Percentiles rank a stretch among this genome's conserved stretches.
Evolutionary conservation across 2,329 filamentous ascomycete genomes (phyloP).

Genomic region (Aaosphaeria arxii): DNA sequence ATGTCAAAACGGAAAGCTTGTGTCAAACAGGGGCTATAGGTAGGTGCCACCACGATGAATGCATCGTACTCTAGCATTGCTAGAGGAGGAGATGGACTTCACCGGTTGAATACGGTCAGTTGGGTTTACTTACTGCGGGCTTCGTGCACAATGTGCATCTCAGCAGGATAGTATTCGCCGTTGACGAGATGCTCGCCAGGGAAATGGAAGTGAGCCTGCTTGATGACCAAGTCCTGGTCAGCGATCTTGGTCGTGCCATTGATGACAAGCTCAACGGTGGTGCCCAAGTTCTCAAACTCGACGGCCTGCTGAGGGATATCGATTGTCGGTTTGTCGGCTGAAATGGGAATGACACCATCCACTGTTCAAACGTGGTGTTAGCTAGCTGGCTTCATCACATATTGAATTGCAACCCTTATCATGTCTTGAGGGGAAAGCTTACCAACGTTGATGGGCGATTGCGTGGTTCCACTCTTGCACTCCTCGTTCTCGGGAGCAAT

Average conservation of each 20-base stretch:
- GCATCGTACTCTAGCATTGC: constrained; percentile 1
- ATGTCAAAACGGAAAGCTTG: not conserved
- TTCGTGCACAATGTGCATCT: constrained; percentile 60
- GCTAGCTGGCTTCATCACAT: not conserved
- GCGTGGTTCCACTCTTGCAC: constrained; percentile 50
- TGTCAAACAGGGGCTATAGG: no score
- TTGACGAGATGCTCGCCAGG: constrained; percentile 57
- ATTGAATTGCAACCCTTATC: not conserved
- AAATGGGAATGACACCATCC: constrained; percentile 31
- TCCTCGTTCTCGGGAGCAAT: constrained; percentile 44
- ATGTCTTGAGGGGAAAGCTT: constrained; percentile 6
- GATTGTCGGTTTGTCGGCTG: constrained; percentile 25
- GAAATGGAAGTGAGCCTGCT: constrained; percentile 61
- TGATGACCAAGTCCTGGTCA: constrained; percentile 42
- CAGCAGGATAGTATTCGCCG: constrained; percentile 46
- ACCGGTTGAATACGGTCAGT: not conserved
- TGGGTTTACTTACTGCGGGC: constrained; percentile 35
- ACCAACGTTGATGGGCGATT: constrained; percentile 58
- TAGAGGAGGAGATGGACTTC: constrained; percentile 1
- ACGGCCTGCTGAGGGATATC: constrained; percentile 42
- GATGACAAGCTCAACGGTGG: constrained; percentile 56
- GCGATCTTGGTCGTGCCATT: constrained; percentile 47
- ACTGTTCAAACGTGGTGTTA: constrained; percentile 2
- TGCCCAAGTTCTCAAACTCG: constrained; percentile 57
- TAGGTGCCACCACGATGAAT: no score